Base-by-base conservation (phyloP, 257 asterid genomes). In the Solanum verrucosum region DNA sequence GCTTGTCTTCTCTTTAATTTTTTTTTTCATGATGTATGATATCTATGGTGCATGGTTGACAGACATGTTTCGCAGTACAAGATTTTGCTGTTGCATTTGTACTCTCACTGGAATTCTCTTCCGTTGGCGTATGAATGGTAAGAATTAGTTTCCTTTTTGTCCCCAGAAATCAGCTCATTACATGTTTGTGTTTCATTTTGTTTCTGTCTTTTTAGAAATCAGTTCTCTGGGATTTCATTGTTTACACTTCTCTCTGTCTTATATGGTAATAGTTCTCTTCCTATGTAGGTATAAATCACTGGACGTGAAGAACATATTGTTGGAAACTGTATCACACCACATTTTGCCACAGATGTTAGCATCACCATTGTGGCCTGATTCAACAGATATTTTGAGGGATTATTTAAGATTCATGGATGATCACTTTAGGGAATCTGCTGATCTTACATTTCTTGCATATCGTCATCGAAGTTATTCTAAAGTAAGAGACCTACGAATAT, bases 291-390 rank as follows among this genome's bases (percentile, higher is more conserved):
- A 97, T 92, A 96, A 94, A 93, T 92, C 97, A 85, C 89, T 97
- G 96, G 99, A 97, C 83, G 99, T 94, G 93, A 97, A 97, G 94
- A 97, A 97, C 92, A 96, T 97, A 87, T 92, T 97, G 92, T 91
- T 95, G 94, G 99, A 97, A 94, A 94, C 98, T 79, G 93, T 92
- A 87, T 93, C 95, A 9, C 97, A 96, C 94, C 98, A 95, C 90
- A 94, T 97, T 87, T 93, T 97, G 89, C 99, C 98, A 9, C 98
- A 96, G 93, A 94, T 96, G 98, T 88, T 97, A 91, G 90, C 90
- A 83, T 97, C 99, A 83, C 98, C 98, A 15, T 91, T 96, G 31
- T 97, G 99, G 99, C 72, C 95, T 37, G 97, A 95, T 92, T 77
- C 92, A 87, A 91, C 91, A 89, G 87, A 91, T 92, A 91, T 95